Evolutionary conservation across 257 asterid species (phyloP), one percentile per base, ranked within the genome.

Genomic region (Nicotiana noctiflora): DNA sequence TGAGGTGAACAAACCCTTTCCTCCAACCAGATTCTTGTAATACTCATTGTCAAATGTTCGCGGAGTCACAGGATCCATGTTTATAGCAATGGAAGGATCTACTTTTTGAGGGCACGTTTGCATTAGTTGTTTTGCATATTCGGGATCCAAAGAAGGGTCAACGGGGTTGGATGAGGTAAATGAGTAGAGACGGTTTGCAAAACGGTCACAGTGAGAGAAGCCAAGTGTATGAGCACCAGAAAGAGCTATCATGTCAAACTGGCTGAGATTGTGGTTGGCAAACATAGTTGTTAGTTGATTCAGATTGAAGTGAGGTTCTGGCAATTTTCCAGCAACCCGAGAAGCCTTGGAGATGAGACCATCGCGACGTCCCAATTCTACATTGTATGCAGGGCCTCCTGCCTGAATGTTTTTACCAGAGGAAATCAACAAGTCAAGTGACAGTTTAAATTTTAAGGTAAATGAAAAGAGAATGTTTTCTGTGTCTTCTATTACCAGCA

Each of bases 151-250:
- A 37, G 90, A 76, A 44, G 94, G 95, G 90, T 93, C 97, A 1
- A 90, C 82, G 0, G 90, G 88, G 79, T 84, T 80, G 60, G 91
- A 86, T 17, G 85, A 81, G 1, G 91, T 52, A 34, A 91, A 92
- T 0, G 90, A 86, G 88, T 92, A 92, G 74, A 92, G 78, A 80
- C 96, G 83, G 61, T 87, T 81, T 4, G 94, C 87, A 9, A 93
- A 81, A 14, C 96, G 96, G 85, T 18, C 51, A 88, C 98, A 93
- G 87, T 93, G 96, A 82, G 97, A 85, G 77, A 93, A 92, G 4
- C 98, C 98, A 1, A 92, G 14, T 1, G 97, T 90, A 85, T 93
- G 98, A 27, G 86, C 81, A 2, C 94, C 98, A 2, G 97, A 89
- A 17, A 93, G 91, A 3, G 97, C 94, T 18, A 92, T 77, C 91